Conservation (phyloP, 441 rosid species). For the Caryocar brasiliense region DNA sequence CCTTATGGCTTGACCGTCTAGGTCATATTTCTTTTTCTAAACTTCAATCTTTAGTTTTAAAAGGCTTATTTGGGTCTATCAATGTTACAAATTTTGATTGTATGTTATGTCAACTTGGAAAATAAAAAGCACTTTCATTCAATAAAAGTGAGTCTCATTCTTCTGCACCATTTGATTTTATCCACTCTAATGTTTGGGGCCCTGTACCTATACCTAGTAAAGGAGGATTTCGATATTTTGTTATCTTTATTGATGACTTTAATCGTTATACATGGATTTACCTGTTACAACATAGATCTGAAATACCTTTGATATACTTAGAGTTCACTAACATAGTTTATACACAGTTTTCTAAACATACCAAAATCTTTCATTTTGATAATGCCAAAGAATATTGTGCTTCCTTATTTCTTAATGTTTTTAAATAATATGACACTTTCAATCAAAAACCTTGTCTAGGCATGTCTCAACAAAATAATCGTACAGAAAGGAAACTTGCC, state of each 20-base stretch:
- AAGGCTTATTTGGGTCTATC: background rate
- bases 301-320: background rate
- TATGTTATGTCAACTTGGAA: background rate
- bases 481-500: background rate
- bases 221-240: background rate
- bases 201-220: background rate
- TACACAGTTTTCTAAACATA: background rate
- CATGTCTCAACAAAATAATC: conserved; percentile 10
- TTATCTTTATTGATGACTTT: background rate
- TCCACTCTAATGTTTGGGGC: background rate
- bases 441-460: background rate
- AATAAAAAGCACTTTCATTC: background rate
- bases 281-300: background rate
- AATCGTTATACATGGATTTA: background rate
- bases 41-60: background rate
- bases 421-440: background rate
- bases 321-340: conserved; percentile 1
- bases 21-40: background rate
- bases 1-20: background rate
- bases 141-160: background rate
- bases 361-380: background rate
- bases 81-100: background rate
- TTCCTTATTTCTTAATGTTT: background rate
- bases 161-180: background rate
- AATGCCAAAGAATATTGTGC: background rate